A percentile compares a stretch with the other conserved stretches of the same genome.
Conservation (phyloP, 2,329 filamentous ascomycete species). For the Nannizziopsis arthrosporioides region DNA sequence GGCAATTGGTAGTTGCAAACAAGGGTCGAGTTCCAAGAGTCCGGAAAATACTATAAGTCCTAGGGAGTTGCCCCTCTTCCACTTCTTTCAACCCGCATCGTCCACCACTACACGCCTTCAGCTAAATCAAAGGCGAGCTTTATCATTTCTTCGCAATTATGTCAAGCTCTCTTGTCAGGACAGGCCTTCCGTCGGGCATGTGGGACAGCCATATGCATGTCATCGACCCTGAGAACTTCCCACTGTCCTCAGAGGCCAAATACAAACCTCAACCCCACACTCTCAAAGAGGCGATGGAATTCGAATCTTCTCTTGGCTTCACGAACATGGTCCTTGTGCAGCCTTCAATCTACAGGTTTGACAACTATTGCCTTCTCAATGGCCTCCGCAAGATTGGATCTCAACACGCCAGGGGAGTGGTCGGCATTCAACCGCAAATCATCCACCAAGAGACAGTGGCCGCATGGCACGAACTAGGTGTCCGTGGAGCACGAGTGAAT, state of each 20-base stretch:
- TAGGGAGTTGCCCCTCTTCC: too few species aligned
- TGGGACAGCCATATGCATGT: constrained; percentile 58
- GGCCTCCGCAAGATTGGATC: constrained; percentile 42
- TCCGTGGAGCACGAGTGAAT: constrained; percentile 50
- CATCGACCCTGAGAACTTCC: constrained; percentile 43
- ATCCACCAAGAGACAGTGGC: constrained; percentile 32
- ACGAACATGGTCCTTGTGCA: constrained; percentile 49
- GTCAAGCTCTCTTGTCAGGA: not conserved
- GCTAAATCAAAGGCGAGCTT: not conserved
- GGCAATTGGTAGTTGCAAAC: too few species aligned
- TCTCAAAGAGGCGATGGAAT: constrained; percentile 41
- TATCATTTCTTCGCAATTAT: not conserved
- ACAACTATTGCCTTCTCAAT: constrained; percentile 49
- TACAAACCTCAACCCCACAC: constrained; percentile 43
- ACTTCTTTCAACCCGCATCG: too few species aligned
- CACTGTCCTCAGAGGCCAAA: constrained; percentile 37
- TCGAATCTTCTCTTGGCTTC: constrained; percentile 43
- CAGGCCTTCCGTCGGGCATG: constrained; percentile 26
- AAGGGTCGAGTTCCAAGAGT: too few species aligned
- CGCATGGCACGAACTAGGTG: constrained; percentile 47
- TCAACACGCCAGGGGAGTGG: constrained; percentile 42
- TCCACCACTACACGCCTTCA: too few species aligned
- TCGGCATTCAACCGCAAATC: constrained; percentile 42
- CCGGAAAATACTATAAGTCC: too few species aligned
- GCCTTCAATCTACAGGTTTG: constrained; percentile 49